phyloP scores from a whole-genome alignment of 441 rosid species.

The Adansonia grandidieri region DNA sequence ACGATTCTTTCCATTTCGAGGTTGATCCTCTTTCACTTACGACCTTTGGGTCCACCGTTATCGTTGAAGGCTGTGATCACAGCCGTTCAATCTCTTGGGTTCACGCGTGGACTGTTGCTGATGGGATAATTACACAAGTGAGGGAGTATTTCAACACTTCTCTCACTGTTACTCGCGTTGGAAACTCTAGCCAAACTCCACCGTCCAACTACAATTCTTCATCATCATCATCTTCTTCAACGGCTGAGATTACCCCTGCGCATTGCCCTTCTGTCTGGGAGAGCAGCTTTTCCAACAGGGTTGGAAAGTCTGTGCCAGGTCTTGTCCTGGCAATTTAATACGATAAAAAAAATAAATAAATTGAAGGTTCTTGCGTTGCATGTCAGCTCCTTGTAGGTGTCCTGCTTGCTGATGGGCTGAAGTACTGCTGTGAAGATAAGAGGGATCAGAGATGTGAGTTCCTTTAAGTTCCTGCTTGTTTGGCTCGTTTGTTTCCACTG shows the following conservation, averaged over 20 bases:
- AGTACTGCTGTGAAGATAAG: neutral
- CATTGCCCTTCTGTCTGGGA: conserved; percentile 82
- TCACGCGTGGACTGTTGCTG: conserved; percentile 72
- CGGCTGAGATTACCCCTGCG: conserved; percentile 46
- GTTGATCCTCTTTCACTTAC: conserved; percentile 58
- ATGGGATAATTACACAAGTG: conserved; percentile 70
- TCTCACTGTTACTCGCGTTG: conserved; percentile 54
- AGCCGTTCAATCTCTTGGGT: conserved; percentile 56
- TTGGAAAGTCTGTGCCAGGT: conserved; percentile 28
- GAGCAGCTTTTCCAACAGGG: conserved; percentile 49
- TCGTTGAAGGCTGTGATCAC: conserved; percentile 62
- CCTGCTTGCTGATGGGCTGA: conserved; percentile 9
- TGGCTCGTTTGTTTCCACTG: neutral
- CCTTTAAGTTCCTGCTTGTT: conserved; percentile 5
- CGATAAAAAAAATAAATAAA: neutral
- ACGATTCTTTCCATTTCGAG: conserved; percentile 40
- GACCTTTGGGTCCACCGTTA: conserved; percentile 56
- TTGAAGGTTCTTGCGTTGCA: neutral
- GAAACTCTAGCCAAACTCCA: conserved; percentile 30
- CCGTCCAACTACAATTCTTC: conserved; percentile 28
- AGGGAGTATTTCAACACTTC: conserved; percentile 61
- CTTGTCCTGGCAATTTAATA: conserved; percentile 30
- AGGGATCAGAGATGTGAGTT: conserved; percentile 22
- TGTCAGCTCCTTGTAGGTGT: neutral
- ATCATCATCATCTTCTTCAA: conserved; percentile 20